phyloP scores from a whole-genome alignment of 2,329 filamentous ascomycete genomes.

The Venturia nashicola region DNA sequence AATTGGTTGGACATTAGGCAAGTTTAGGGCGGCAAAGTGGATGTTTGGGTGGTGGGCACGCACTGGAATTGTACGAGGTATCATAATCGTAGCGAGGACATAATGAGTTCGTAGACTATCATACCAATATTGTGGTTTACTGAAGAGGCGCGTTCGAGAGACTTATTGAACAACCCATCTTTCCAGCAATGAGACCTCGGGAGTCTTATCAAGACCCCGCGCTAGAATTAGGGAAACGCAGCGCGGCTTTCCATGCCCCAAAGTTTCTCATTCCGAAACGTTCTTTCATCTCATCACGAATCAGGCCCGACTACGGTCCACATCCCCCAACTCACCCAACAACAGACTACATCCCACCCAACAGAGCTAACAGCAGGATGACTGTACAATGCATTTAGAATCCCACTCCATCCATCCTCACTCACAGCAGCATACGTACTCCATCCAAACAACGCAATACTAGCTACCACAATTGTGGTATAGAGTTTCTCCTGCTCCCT shows the following conservation, averaged over 20 bases:
- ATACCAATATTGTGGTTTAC: too few species aligned
- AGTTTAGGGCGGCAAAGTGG: constrained; percentile 20
- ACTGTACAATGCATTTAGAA: constrained; percentile 17
- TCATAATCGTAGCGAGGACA: constrained; percentile 27
- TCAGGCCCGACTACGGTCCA: neutral
- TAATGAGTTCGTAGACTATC: neutral
- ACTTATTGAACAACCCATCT: too few species aligned
- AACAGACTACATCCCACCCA: constrained; percentile 23
- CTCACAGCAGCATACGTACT: neutral
- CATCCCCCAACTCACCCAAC: constrained; percentile 19
- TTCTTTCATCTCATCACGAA: neutral
- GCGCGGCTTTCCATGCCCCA: too few species aligned
- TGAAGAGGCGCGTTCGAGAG: too few species aligned
- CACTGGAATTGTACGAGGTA: constrained; percentile 25
- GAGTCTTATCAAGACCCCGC: too few species aligned
- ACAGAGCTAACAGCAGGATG: constrained; percentile 24
- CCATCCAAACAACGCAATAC: neutral
- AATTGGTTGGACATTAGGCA: constrained; percentile 27
- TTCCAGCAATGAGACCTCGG: too few species aligned
- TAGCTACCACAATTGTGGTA: neutral
- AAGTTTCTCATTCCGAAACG: too few species aligned
- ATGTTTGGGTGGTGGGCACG: constrained; percentile 32
- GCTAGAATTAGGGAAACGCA: too few species aligned
- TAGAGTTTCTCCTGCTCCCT: neutral
- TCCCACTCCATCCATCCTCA: neutral